phyloP scores from a whole-genome alignment of 805 yeast species.

The Teunomyces tritomae region DNA sequence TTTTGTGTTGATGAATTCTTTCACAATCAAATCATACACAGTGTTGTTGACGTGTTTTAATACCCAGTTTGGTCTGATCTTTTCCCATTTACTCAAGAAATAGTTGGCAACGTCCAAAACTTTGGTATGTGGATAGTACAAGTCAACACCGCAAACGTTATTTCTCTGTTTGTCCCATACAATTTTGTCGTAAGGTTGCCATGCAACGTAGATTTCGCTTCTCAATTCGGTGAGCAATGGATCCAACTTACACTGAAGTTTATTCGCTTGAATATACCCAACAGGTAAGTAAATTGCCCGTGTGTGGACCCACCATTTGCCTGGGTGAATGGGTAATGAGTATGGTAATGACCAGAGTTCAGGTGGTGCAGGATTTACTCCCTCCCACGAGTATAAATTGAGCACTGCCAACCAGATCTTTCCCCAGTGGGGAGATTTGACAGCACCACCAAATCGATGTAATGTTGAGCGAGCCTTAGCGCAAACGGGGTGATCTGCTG shows the following conservation, averaged over 20 bases:
- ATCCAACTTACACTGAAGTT: constrained; percentile 55
- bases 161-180: constrained; percentile 73
- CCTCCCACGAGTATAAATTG: constrained; percentile 88
- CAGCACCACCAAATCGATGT: constrained; percentile 79
- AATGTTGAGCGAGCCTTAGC: constrained; percentile 71
- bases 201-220: constrained; percentile 63
- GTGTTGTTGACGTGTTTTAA: constrained; percentile 47
- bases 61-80: constrained; percentile 76
- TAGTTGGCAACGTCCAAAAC: constrained; percentile 62
- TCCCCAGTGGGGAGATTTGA: constrained; percentile 96
- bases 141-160: constrained; percentile 85
- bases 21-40: constrained; percentile 63
- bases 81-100: constrained; percentile 62
- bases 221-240: constrained; percentile 68
- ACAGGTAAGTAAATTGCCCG: constrained; percentile 86
- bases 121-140: constrained; percentile 88
- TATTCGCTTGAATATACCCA: constrained; percentile 70
- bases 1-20: constrained; percentile 77
- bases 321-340: constrained; percentile 81
- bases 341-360: constrained; percentile 91
- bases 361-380: constrained; percentile 97
- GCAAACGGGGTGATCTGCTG: constrained; percentile 72
- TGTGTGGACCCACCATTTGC: constrained; percentile 98
- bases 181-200: constrained; percentile 58
- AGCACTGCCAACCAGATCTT: constrained; percentile 84